These are phyloP conservation scores for Mycena crocata DNA, from an alignment of 768 basidiomycete species.

Conservation along the genomic window DNA sequence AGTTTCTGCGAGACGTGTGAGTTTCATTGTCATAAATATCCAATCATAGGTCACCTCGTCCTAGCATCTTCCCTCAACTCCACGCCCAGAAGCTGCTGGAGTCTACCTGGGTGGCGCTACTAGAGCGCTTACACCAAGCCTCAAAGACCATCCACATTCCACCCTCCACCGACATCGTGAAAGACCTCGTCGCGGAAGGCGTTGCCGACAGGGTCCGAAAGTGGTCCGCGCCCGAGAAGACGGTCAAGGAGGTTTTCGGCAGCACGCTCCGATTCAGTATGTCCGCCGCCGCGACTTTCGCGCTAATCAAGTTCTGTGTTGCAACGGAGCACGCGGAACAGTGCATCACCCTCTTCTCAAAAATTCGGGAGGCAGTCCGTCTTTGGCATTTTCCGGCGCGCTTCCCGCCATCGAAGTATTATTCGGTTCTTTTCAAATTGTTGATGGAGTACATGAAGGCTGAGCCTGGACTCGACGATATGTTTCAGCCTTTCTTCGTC, in stretches of 20 bases:
- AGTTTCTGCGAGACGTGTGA: constrained; percentile 24
- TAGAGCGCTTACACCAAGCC: not conserved
- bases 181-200: not conserved
- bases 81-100: not conserved
- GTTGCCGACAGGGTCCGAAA: not conserved
- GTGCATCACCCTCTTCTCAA: not conserved
- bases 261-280: too few species aligned
- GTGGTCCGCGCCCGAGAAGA: not conserved
- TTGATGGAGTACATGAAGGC: not conserved
- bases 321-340: not conserved
- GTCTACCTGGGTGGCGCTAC: constrained; percentile 13
- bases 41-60: not conserved
- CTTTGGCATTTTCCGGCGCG: not conserved
- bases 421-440: not conserved
- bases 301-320: constrained; percentile 7
- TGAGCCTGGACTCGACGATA: not conserved
- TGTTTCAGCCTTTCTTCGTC: constrained; percentile 18
- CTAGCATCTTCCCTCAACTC: constrained; percentile 8
- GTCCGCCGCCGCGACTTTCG: not conserved
- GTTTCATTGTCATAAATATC: not conserved
- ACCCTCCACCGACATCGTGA: not conserved
- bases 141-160: not conserved
- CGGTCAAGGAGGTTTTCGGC: not conserved
- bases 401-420: not conserved
- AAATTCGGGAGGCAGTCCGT: not conserved